These are phyloP conservation scores for Silene noctiflora DNA, from an alignment of 179 eudicot genomes.

Conservation along the genomic window DNA sequence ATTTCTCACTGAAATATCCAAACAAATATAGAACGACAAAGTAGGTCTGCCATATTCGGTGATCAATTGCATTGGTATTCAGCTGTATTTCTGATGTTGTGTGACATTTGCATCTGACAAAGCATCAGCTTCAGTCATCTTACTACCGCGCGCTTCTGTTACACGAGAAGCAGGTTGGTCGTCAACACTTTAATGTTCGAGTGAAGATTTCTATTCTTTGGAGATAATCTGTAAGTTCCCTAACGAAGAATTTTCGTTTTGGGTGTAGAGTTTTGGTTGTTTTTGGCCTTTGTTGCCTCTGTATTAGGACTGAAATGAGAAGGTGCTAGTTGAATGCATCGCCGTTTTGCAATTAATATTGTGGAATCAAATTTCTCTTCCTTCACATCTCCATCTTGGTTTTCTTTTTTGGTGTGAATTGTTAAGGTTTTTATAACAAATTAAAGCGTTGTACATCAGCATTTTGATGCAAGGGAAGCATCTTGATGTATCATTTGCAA, in stretches of 20 bases:
- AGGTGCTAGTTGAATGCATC: not conserved
- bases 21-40: not conserved
- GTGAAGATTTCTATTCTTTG: not conserved
- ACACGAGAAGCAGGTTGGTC: not conserved
- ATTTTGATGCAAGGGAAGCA: not conserved
- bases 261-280: constrained; percentile 5
- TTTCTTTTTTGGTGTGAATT: not conserved
- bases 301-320: not conserved
- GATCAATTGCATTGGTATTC: not conserved
- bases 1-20: not conserved
- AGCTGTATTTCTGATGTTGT: not conserved
- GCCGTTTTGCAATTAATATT: not conserved
- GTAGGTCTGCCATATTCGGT: not conserved
- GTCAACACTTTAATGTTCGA: not conserved
- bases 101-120: not conserved
- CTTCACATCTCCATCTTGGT: not conserved
- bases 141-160: no score
- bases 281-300: not conserved
- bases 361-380: not conserved
- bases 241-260: not conserved
- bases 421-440: no score
- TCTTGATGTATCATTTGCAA: not conserved
- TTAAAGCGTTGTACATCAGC: not conserved
- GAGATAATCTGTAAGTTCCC: not conserved
- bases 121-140: no score